Conservation (phyloP, 768 basidiomycete genomes). For the Collybia sordida region DNA sequence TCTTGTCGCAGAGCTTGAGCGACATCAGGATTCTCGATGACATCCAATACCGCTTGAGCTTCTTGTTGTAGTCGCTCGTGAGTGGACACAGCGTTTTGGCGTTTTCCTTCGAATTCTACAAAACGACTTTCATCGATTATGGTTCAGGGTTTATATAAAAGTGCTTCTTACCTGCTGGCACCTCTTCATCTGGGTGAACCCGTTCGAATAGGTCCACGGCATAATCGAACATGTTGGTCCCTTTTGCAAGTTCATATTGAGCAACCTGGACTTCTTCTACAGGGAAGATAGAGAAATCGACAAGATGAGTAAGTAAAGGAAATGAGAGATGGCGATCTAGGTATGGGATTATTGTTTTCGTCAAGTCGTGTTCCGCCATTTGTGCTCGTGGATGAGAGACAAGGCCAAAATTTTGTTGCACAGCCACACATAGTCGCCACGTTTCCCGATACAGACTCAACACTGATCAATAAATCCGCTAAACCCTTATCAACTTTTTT, state of each 20-base stretch:
- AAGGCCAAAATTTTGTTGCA: conserved; percentile 6
- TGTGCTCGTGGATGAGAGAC: neutral
- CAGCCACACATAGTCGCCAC: conserved; percentile 4
- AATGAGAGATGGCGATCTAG: conserved; percentile 94
- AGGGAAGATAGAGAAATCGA: conserved; percentile 72
- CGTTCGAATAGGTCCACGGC: conserved; percentile 78
- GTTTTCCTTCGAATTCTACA: conserved; percentile 82
- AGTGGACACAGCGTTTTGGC: conserved; percentile 78
- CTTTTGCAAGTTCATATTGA: conserved; percentile 96
- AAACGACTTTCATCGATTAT: neutral
- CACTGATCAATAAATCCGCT: too few relatives aligned
- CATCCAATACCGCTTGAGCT: conserved; percentile 90
- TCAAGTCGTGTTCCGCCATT: conserved; percentile 91
- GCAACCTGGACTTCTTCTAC: conserved; percentile 80
- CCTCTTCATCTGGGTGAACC: conserved; percentile 68
- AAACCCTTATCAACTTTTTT: too few relatives aligned
- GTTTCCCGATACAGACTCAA: neutral
- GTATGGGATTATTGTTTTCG: conserved; percentile 86
- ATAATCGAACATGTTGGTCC: conserved; percentile 98
- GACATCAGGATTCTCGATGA: conserved; percentile 96
- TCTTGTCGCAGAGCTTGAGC: conserved; percentile 93
- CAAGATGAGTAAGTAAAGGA: conserved; percentile 88
- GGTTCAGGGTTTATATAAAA: neutral
- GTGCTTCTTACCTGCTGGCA: conserved; percentile 59
- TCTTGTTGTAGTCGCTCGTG: conserved; percentile 86